Evolutionary conservation across 2,329 filamentous ascomycete genomes (phyloP), one percentile per base, ranked within the genome.

Genomic region (Penicillium sp.): DNA sequence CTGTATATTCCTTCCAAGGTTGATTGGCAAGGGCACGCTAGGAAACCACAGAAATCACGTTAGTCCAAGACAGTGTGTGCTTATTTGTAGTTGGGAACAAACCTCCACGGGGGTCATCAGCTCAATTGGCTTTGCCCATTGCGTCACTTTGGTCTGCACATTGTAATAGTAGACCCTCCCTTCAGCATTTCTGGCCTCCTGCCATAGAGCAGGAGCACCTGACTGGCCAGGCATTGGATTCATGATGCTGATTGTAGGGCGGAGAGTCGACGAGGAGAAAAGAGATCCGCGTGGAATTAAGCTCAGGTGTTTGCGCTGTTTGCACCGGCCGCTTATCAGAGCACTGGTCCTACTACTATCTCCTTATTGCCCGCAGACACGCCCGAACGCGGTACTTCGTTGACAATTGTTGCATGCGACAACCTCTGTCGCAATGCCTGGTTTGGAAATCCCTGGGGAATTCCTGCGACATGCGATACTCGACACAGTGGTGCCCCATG

Each of bases 141-240:
- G 90, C 35, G 95, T 98, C 65, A 85, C 86, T 75, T 96, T 96
- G 16, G 93, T 97, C 63, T 87, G 80, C 13, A 87, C 80, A 75
- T 99, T 96, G 82, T 93, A 96, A 77, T 96, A 99, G 78, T 99
- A 99, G 51, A 87, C 83, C 68, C 91, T 87, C 66, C 93, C 94
- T 72, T 97, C 93, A 2, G 88, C 81, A 68, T 89, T 91, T 69
- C 88, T 89, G 68, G 91, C 89, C 76, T 95, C 91, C 76, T 91
- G 88, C 93, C 93, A 97, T 46, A 85, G 75, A 58, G 82, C 78
- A 55, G 84, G 81, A 64, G 82, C 67, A n/a, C 67, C 74, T 53
- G 75, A 80, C 73, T 84, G 80, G 69, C 83, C 85, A 75, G 86
- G 89, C 86, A 90, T 90, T 62, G 75, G 62, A 68, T 76, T 75